phyloP scores from a whole-genome alignment of 306 rosid genomes.

The Crotalaria pallida region DNA sequence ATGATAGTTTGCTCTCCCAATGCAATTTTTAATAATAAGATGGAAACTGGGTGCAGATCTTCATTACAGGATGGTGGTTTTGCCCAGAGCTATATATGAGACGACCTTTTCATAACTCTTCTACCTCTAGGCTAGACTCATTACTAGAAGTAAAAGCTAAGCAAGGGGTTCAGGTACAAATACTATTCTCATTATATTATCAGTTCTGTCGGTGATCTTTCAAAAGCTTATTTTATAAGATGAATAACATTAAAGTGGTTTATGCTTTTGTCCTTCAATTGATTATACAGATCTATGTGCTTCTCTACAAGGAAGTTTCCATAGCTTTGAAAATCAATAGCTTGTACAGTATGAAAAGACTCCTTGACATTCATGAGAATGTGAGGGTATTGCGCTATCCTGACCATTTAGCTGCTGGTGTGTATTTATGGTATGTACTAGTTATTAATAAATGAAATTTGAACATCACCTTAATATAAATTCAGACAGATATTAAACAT shows the following conservation, averaged over 20 bases:
- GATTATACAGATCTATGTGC: constrained; percentile 71
- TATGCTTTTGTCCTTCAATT: constrained; percentile 3
- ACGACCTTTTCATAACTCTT: constrained; percentile 71
- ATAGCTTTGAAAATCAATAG: constrained; percentile 95
- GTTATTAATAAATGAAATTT: constrained; percentile 1
- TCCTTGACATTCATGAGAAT: constrained; percentile 85
- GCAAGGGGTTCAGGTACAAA: constrained; percentile 90
- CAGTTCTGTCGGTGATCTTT: not conserved
- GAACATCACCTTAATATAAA: constrained; percentile 17
- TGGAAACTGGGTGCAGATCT: constrained; percentile 65
- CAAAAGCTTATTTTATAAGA: constrained; percentile 13
- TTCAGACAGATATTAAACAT: constrained; percentile 13
- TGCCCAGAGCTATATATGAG: constrained; percentile 89
- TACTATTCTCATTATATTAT: not conserved
- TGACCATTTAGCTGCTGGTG: constrained; percentile 82
- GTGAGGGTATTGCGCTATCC: constrained; percentile 92
- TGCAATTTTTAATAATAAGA: constrained; percentile 3
- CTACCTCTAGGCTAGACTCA: constrained; percentile 66
- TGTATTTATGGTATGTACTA: constrained; percentile 78
- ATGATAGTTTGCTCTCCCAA: not conserved
- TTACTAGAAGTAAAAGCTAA: constrained; percentile 87
- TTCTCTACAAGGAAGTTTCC: constrained; percentile 98
- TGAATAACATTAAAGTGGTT: not conserved
- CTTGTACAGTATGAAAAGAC: constrained; percentile 77
- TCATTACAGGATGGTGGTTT: constrained; percentile 98